These are phyloP conservation scores for Chamaenerion angustifolium DNA, from an alignment of 345 rosid species.

Conservation along the genomic window DNA sequence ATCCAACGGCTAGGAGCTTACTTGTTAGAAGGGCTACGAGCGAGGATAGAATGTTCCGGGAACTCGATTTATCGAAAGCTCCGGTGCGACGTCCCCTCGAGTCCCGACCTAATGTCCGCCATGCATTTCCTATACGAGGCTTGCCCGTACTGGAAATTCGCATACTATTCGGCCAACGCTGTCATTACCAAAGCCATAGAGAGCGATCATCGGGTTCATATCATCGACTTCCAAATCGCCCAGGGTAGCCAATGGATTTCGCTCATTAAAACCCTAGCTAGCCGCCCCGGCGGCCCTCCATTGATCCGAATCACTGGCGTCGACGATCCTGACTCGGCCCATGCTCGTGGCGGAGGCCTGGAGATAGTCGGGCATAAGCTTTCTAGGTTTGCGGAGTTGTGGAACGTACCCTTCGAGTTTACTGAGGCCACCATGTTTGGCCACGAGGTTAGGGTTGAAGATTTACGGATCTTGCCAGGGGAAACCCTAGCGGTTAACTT, in stretches of 20 bases:
- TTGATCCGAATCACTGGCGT: slow-evolving; percentile 6
- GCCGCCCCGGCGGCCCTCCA: slow-evolving; percentile 8
- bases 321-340: slow-evolving; percentile 8
- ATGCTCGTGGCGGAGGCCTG: slow-evolving; percentile 7
- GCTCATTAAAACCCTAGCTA: slow-evolving; percentile 5
- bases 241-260: slow-evolving; percentile 11
- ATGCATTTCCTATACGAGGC: slow-evolving; percentile 8
- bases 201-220: slow-evolving; percentile 4
- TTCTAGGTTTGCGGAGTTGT: neutral
- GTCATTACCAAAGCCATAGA: slow-evolving; percentile 4
- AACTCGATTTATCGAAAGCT: slow-evolving; percentile 6
- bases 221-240: slow-evolving; percentile 6
- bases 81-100: slow-evolving; percentile 4
- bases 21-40: slow-evolving; percentile 10
- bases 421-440: slow-evolving; percentile 1
- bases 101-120: slow-evolving; percentile 5
- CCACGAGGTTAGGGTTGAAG: neutral
- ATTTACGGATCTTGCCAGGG: slow-evolving; percentile 1
- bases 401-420: slow-evolving; percentile 9
- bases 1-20: slow-evolving; percentile 9
- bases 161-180: slow-evolving; percentile 3
- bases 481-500: slow-evolving; percentile 7
- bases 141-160: slow-evolving; percentile 11
- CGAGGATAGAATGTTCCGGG: slow-evolving; percentile 7
- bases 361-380: slow-evolving; percentile 5